Conservation (phyloP, 129 eudicot species). For the Helichrysum umbraculigerum region DNA sequence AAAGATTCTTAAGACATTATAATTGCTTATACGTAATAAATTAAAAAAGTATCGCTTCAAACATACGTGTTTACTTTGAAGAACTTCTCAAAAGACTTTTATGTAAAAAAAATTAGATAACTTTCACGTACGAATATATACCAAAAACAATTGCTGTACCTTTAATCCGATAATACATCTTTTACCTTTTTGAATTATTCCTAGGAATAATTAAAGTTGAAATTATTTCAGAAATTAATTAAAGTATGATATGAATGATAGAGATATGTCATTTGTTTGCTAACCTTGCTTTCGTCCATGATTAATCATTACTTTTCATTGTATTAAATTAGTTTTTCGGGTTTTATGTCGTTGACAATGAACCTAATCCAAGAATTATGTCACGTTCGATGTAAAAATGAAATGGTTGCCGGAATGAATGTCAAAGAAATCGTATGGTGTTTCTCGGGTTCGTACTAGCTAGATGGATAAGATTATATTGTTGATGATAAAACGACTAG, state of each 20-base stretch:
- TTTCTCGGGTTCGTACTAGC: neutral
- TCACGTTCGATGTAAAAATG: neutral
- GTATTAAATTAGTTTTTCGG: neutral
- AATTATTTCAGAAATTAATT: neutral
- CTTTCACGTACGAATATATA: neutral
- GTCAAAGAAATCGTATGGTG: neutral
- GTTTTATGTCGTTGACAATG: neutral
- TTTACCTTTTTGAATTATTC: constrained; percentile 2
- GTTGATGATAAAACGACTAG: neutral
- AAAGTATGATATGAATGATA: neutral
- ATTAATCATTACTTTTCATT: neutral
- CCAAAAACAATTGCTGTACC: neutral
- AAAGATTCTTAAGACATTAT: neutral
- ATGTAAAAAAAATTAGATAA: neutral
- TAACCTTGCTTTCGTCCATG: neutral
- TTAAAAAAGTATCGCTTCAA: neutral
- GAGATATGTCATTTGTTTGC: constrained; percentile 1
- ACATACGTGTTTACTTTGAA: neutral
- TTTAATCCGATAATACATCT: constrained; percentile 11
- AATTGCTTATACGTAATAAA: neutral
- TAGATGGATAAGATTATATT: neutral
- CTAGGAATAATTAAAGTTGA: neutral
- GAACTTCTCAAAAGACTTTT: neutral
- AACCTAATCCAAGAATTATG: neutral
- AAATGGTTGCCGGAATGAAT: neutral